Percentiles rank a stretch among this genome's conserved stretches.
Conservation (phyloP, 768 basidiomycete species). For the Clavulina sp. region DNA sequence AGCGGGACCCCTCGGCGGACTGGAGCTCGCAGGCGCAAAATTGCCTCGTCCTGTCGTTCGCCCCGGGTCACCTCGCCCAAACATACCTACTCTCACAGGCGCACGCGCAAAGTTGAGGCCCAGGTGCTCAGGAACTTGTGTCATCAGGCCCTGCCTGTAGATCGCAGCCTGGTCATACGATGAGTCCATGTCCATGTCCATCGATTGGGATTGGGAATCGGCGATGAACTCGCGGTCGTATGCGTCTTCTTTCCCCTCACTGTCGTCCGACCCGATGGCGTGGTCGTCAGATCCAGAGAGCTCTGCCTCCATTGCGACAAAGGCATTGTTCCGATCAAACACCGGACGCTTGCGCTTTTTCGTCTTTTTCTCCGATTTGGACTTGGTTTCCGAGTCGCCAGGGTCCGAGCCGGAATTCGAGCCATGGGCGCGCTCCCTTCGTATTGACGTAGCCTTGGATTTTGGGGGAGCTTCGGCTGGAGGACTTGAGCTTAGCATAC, state of each 20-base stretch:
- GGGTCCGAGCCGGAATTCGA: too few species aligned
- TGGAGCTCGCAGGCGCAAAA: neutral
- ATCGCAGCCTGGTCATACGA: constrained; percentile 57
- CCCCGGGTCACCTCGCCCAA: constrained; percentile 21
- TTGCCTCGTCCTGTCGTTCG: constrained; percentile 13
- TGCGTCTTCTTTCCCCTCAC: constrained; percentile 38
- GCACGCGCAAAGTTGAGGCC: constrained; percentile 36
- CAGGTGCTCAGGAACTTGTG: constrained; percentile 35
- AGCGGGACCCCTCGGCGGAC: constrained; percentile 14
- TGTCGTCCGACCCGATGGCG: constrained; percentile 42
- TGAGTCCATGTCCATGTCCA: too few species aligned
- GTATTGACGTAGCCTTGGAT: too few species aligned
- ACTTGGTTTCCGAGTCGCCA: too few species aligned
- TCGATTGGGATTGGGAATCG: constrained; percentile 47
- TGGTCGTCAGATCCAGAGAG: constrained; percentile 75
- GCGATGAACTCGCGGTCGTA: constrained; percentile 51
- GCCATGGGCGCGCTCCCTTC: too few species aligned
- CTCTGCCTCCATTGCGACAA: constrained; percentile 51
- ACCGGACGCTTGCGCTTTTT: constrained; percentile 2
- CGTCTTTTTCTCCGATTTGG: too few species aligned
- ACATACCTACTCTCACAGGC: constrained; percentile 24
- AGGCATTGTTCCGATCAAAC: constrained; percentile 10
- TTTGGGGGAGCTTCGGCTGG: too few species aligned
- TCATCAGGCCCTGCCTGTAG: constrained; percentile 56
- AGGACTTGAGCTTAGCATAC: too few species aligned